These are phyloP conservation scores for Straminergon stramineum DNA, from an alignment of 225 moss, liverwort and hornwort genomes.

Conservation along the genomic window DNA sequence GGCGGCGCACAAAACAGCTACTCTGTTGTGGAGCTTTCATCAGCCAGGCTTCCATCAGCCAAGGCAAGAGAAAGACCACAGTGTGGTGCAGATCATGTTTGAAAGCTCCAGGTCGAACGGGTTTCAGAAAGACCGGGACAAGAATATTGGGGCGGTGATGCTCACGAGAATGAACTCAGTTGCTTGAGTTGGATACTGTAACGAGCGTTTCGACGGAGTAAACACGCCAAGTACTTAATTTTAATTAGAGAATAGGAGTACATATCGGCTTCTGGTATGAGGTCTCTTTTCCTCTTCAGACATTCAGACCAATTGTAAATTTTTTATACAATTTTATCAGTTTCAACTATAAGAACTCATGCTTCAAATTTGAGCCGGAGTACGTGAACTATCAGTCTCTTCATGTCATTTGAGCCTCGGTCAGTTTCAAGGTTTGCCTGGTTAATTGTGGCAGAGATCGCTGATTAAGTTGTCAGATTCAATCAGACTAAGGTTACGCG, in stretches of 20 bases:
- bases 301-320: background rate
- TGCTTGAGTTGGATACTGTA: background rate
- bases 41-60: background rate
- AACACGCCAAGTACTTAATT: too few species aligned
- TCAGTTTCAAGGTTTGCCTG: background rate
- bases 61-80: background rate
- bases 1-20: slow-evolving; percentile 2
- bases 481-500: background rate
- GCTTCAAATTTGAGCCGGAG: background rate
- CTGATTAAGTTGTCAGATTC: background rate
- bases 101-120: slow-evolving; percentile 10
- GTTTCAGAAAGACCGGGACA: background rate
- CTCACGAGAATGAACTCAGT: slow-evolving; percentile 22
- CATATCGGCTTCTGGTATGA: background rate
- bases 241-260: background rate
- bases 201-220: too few species aligned
- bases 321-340: background rate
- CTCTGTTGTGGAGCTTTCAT: slow-evolving; percentile 15
- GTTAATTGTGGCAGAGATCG: background rate
- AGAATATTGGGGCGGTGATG: background rate
- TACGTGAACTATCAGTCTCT: background rate
- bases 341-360: background rate
- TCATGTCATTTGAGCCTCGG: background rate
- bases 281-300: background rate
- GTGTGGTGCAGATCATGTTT: slow-evolving; percentile 15